Evolutionary conservation across 495 filamentous ascomycete genomes (phyloP).

Genomic region (Filosporella fistucella): DNA sequence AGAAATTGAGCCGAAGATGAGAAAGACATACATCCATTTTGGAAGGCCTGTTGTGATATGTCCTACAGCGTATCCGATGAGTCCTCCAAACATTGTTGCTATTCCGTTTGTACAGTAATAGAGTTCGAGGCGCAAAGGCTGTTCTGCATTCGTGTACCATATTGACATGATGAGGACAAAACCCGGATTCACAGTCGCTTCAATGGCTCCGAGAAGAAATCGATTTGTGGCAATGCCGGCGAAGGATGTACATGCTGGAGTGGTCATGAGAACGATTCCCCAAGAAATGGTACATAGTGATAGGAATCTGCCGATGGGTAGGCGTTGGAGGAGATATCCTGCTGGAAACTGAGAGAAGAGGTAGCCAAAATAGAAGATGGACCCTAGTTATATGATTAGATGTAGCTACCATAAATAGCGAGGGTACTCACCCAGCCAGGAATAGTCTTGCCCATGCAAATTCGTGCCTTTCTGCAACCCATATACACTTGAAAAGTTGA

Average conservation of each 20-base stretch:
- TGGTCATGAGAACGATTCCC: slow-evolving; percentile 19
- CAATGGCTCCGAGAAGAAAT: slow-evolving; percentile 36
- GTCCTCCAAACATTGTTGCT: slow-evolving; percentile 44
- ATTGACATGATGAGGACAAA: slow-evolving; percentile 54
- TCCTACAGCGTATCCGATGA: slow-evolving; percentile 53
- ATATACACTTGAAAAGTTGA: slow-evolving; percentile 56
- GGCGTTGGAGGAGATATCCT: slow-evolving; percentile 40
- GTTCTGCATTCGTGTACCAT: slow-evolving; percentile 61
- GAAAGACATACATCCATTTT: slow-evolving; percentile 48
- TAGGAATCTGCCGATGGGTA: slow-evolving; percentile 43
- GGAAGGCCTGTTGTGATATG: slow-evolving; percentile 42
- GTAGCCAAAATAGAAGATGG: slow-evolving; percentile 30
- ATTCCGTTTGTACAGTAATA: slow-evolving; percentile 38
- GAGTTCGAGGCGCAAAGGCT: slow-evolving; percentile 42
- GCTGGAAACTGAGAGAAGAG: slow-evolving; percentile 43
- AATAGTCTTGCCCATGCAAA: slow-evolving; percentile 50
- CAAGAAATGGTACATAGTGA: slow-evolving; percentile 18
- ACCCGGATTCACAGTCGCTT: slow-evolving; percentile 54
- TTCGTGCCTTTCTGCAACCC: slow-evolving; percentile 48
- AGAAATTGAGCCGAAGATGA: slow-evolving; percentile 49
- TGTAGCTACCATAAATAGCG: background rate
- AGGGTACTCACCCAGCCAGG: slow-evolving; percentile 34
- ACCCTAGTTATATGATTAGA: slow-evolving; percentile 6
- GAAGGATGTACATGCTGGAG: slow-evolving; percentile 28
- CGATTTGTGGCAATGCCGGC: slow-evolving; percentile 35